These are phyloP conservation scores for Capsella bursapastoris DNA, from an alignment of 345 rosid genomes.

Conservation along the genomic window DNA sequence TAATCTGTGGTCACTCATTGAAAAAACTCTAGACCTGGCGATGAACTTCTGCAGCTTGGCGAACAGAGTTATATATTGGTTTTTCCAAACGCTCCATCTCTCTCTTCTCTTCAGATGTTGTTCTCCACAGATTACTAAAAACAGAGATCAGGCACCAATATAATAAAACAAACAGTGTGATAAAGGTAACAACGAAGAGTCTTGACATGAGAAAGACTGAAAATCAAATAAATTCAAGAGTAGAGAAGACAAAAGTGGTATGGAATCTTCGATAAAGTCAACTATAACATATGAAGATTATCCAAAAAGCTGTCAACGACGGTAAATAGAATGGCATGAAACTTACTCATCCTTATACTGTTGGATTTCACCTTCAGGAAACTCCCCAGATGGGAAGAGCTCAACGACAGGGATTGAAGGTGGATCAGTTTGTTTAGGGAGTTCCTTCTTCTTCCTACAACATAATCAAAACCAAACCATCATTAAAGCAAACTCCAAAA, in stretches of 20 bases:
- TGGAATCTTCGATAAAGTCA: background rate
- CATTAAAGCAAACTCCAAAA: constrained; percentile 22
- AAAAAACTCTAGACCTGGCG: constrained; percentile 65
- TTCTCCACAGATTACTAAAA: constrained; percentile 88
- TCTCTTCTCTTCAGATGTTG: constrained; percentile 95
- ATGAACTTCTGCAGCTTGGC: constrained; percentile 98
- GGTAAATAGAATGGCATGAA: background rate
- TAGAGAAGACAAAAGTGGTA: background rate
- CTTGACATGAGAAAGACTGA: background rate
- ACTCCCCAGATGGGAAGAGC: constrained; percentile 92
- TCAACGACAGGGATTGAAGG: constrained; percentile 76
- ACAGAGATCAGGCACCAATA: constrained; percentile 22
- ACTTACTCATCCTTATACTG: constrained; percentile 95
- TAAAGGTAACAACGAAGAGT: background rate
- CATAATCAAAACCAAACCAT: constrained; percentile 25
- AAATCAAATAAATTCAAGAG: background rate
- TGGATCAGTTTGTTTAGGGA: constrained; percentile 78
- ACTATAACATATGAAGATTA: background rate
- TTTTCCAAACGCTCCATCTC: constrained; percentile 85
- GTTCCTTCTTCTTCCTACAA: constrained; percentile 84
- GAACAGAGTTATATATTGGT: constrained; percentile 88
- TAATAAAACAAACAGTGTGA: constrained; percentile 7
- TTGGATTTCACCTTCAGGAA: constrained; percentile 98
- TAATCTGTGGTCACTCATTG: background rate
- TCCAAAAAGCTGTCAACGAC: background rate